A percentile compares a stretch with the other conserved stretches of the same genome.
These are phyloP conservation scores for Termitomyces sp. DNA, from an alignment of 768 basidiomycete genomes.

Conservation along the genomic window DNA sequence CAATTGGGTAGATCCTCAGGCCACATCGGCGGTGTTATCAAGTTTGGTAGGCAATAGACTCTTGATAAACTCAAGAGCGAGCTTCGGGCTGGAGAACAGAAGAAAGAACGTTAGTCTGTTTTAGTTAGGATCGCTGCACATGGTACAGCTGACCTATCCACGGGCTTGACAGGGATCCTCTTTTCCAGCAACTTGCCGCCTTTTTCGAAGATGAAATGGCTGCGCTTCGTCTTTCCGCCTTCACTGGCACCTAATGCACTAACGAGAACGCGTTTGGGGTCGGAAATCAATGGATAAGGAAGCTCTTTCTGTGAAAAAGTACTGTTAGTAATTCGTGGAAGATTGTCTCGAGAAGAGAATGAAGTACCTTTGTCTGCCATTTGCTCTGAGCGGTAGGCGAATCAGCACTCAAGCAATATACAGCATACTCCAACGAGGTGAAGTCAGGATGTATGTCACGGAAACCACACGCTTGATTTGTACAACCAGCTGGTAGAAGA, in stretches of 20 bases:
- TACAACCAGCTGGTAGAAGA: conserved; percentile 67
- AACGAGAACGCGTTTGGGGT: conserved; percentile 79
- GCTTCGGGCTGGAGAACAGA: conserved; percentile 40
- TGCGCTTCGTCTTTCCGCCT: conserved; percentile 81
- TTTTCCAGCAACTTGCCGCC: conserved; percentile 86
- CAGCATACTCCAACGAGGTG: conserved; percentile 55
- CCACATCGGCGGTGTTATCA: background rate
- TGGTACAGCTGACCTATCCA: conserved; percentile 55
- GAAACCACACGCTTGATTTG: conserved; percentile 89
- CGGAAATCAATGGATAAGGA: conserved; percentile 83
- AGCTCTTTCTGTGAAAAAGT: conserved; percentile 57
- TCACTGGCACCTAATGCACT: conserved; percentile 75
- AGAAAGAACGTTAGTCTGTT: background rate
- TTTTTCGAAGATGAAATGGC: conserved; percentile 90
- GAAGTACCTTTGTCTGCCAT: conserved; percentile 66
- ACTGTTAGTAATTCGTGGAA: background rate
- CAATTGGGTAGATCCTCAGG: background rate
- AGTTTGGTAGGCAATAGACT: conserved; percentile 15
- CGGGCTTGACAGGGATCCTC: conserved; percentile 82
- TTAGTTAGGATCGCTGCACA: background rate
- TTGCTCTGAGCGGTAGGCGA: conserved; percentile 66
- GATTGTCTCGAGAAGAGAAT: background rate
- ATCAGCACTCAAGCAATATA: conserved; percentile 85
- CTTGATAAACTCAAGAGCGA: conserved; percentile 67
- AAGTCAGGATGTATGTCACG: conserved; percentile 81